Evolutionary conservation across 768 basidiomycete species (phyloP).

Genomic region (Agaricus subrufescens): DNA sequence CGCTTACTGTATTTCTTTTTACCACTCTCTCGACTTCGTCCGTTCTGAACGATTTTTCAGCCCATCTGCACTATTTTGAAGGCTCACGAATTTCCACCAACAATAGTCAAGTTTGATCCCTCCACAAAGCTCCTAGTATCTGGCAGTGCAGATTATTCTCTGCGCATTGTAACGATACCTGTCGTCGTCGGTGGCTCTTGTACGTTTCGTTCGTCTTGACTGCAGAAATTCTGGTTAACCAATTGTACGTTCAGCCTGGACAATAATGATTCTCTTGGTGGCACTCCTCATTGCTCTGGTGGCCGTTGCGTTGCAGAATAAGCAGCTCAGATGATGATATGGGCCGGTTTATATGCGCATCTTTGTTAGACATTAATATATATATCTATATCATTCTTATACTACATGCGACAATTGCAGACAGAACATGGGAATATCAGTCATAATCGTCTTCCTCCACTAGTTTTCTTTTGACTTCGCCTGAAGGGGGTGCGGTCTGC

Average conservation of each 20-base stretch:
- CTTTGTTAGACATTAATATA: too few species aligned
- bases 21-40: not conserved
- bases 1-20: constrained; percentile 56
- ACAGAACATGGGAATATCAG: constrained; percentile 23
- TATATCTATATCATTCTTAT: constrained; percentile 7
- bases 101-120: constrained; percentile 85
- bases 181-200: constrained; percentile 41
- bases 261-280: constrained; percentile 32
- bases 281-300: constrained; percentile 38
- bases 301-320: constrained; percentile 34
- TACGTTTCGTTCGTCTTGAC: constrained; percentile 29
- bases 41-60: constrained; percentile 33
- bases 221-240: constrained; percentile 8
- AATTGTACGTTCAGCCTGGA: constrained; percentile 28
- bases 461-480: constrained; percentile 72
- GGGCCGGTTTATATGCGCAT: not conserved
- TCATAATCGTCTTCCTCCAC: constrained; percentile 89
- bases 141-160: constrained; percentile 86
- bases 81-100: constrained; percentile 93
- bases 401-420: constrained; percentile 11
- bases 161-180: constrained; percentile 58
- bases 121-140: constrained; percentile 76
- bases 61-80: constrained; percentile 84
- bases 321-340: constrained; percentile 4
- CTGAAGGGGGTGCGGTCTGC: constrained; percentile 44